These are phyloP conservation scores for Globisporangium cystogenes DNA, from an alignment of 352 stramenopile genomes.

Conservation along the genomic window DNA sequence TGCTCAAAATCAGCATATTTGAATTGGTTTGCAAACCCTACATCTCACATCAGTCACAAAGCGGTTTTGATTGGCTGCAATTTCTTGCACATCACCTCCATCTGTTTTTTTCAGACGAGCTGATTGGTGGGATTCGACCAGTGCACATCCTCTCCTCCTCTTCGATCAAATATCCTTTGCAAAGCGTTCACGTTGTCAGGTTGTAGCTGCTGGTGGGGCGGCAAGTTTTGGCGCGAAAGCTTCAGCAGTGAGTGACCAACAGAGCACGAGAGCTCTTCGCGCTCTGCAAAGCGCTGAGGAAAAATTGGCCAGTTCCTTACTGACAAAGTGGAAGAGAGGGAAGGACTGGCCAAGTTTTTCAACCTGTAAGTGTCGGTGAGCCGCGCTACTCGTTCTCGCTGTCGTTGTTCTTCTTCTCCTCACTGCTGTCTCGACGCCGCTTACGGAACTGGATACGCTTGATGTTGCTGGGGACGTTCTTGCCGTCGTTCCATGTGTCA, in stretches of 20 bases:
- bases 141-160: too few relatives aligned
- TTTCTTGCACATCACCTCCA: conserved; percentile 1
- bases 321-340: neutral
- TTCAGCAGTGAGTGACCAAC: too few relatives aligned
- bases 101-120: conserved; percentile 8
- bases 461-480: conserved; percentile 5
- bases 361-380: too few relatives aligned
- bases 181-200: too few relatives aligned
- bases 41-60: too few relatives aligned
- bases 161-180: too few relatives aligned
- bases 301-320: neutral
- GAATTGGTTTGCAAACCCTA: conserved; percentile 7
- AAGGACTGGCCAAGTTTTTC: neutral
- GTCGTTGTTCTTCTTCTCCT: conserved; percentile 5
- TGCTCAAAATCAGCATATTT: conserved; percentile 2
- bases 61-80: neutral
- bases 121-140: too few relatives aligned
- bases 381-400: neutral
- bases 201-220: too few relatives aligned
- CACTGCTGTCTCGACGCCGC: conserved; percentile 2
- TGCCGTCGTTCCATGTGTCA: conserved; percentile 15
- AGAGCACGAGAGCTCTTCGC: too few relatives aligned
- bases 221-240: too few relatives aligned
- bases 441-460: conserved; percentile 14
- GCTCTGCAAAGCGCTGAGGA: too few relatives aligned